phyloP scores from a whole-genome alignment of 768 basidiomycete genomes.

The Heimioporus sp. region DNA sequence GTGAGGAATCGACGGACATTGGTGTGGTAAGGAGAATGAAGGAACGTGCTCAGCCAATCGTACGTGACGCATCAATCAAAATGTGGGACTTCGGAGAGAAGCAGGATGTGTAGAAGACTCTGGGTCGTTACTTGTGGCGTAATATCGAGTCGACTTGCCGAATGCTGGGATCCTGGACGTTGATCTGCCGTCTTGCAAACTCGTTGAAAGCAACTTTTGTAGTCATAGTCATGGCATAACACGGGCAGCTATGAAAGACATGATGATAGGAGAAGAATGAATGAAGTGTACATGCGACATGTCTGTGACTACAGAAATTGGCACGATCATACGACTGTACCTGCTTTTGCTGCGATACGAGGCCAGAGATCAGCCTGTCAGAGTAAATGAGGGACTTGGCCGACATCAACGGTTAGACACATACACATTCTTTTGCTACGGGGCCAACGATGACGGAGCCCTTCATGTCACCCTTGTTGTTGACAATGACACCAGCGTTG shows the following conservation, averaged over 20 bases:
- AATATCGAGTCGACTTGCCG: no score
- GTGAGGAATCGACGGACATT: conserved; percentile 3
- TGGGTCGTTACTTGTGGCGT: no score
- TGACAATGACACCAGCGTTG: conserved; percentile 96
- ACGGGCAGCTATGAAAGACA: conserved; percentile 17
- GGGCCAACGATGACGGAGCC: conserved; percentile 95
- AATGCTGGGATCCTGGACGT: no score
- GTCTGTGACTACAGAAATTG: conserved; percentile 13
- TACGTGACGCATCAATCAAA: conserved; percentile 28
- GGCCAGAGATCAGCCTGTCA: conserved; percentile 87
- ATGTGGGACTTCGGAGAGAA: conserved; percentile 19
- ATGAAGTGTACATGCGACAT: conserved; percentile 4
- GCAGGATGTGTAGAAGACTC: neutral
- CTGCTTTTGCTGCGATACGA: conserved; percentile 98
- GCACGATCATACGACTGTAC: conserved; percentile 84
- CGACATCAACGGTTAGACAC: conserved; percentile 30
- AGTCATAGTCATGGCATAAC: conserved; percentile 23
- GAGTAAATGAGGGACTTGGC: neutral
- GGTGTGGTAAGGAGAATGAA: conserved; percentile 6
- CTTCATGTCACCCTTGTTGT: conserved; percentile 99
- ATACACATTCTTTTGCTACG: conserved; percentile 98
- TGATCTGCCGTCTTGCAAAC: no score
- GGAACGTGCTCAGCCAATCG: conserved; percentile 14
- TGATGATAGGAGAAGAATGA: conserved; percentile 1
- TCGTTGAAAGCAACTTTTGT: neutral